Evolutionary conservation across 2,329 filamentous ascomycete genomes (phyloP).

Genomic region (Curvularia sp.): DNA sequence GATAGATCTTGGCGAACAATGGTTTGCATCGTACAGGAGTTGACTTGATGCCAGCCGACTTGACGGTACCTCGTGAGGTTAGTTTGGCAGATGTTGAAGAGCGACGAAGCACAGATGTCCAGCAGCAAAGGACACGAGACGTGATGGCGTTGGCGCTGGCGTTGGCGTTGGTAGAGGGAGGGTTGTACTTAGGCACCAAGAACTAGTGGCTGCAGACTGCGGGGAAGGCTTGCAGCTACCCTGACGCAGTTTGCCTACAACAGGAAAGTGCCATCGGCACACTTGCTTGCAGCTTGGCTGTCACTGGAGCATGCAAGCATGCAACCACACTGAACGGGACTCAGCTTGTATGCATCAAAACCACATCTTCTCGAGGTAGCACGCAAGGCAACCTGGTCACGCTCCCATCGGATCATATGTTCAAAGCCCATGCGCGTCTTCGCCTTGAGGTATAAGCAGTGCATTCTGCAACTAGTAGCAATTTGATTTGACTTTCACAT

Average conservation of each 20-base stretch:
- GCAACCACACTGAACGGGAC: neutral
- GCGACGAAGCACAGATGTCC: slow-evolving; percentile 15
- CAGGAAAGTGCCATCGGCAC: slow-evolving; percentile 12
- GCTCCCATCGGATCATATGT: neutral
- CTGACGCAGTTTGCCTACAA: slow-evolving; percentile 1
- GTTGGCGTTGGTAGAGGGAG: neutral
- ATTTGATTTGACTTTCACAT: slow-evolving; percentile 7
- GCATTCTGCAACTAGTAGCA: slow-evolving; percentile 5
- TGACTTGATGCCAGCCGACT: slow-evolving; percentile 8
- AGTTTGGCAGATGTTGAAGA: slow-evolving; percentile 23
- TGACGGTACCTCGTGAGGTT: slow-evolving; percentile 27
- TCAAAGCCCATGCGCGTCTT: slow-evolving; percentile 1
- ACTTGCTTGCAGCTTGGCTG: slow-evolving; percentile 11
- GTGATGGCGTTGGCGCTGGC: neutral
- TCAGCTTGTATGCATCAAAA: neutral
- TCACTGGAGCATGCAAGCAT: slow-evolving; percentile 1
- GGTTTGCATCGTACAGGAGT: slow-evolving; percentile 5
- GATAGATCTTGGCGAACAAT: neutral
- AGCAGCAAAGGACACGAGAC: neutral
- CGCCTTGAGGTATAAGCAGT: neutral
- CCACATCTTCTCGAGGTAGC: neutral
- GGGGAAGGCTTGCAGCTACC: slow-evolving; percentile 15
- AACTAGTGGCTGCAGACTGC: slow-evolving; percentile 13
- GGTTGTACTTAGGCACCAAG: slow-evolving; percentile 3
- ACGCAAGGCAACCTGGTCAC: slow-evolving; percentile 1